A percentile compares a stretch with the other conserved stretches of the same genome.
These are phyloP conservation scores for Hymenoscyphus infarciens DNA, from an alignment of 2,329 filamentous ascomycete genomes.

Conservation along the genomic window DNA sequence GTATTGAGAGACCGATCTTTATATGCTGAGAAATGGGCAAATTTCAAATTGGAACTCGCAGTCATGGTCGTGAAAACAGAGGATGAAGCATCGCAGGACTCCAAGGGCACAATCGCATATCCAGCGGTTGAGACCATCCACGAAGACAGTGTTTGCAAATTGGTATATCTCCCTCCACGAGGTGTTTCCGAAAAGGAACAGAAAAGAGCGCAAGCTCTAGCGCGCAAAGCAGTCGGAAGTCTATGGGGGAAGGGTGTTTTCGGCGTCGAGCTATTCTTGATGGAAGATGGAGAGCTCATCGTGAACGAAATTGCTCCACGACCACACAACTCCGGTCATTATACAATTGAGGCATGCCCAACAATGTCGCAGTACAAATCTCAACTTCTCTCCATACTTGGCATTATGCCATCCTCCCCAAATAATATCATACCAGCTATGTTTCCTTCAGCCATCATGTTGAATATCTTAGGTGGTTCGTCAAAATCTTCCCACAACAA, in stretches of 20 bases:
- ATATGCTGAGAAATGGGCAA: slow-evolving; percentile 86
- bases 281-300: slow-evolving; percentile 64
- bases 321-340: slow-evolving; percentile 72
- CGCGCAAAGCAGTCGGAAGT: slow-evolving; percentile 71
- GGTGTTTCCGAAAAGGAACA: slow-evolving; percentile 59
- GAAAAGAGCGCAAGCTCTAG: slow-evolving; percentile 68
- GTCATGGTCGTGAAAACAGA: slow-evolving; percentile 94
- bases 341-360: slow-evolving; percentile 87
- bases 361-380: slow-evolving; percentile 85
- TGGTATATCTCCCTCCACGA: slow-evolving; percentile 82
- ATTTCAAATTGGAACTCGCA: slow-evolving; percentile 82
- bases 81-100: slow-evolving; percentile 47
- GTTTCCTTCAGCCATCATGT: slow-evolving; percentile 59
- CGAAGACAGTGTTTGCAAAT: slow-evolving; percentile 91
- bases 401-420: slow-evolving; percentile 37
- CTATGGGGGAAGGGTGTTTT: slow-evolving; percentile 91
- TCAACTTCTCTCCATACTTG: slow-evolving; percentile 78
- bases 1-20: slow-evolving; percentile 67
- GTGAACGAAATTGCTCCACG: slow-evolving; percentile 54
- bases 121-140: slow-evolving; percentile 93
- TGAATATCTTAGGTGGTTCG: slow-evolving; percentile 75
- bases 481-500: slow-evolving; percentile 58
- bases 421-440: slow-evolving; percentile 37
- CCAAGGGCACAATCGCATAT: slow-evolving; percentile 62
- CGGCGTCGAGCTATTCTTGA: slow-evolving; percentile 92